Base-by-base conservation (phyloP, 352 stramenopile species). In the Globisporangium ultimum region DNA sequence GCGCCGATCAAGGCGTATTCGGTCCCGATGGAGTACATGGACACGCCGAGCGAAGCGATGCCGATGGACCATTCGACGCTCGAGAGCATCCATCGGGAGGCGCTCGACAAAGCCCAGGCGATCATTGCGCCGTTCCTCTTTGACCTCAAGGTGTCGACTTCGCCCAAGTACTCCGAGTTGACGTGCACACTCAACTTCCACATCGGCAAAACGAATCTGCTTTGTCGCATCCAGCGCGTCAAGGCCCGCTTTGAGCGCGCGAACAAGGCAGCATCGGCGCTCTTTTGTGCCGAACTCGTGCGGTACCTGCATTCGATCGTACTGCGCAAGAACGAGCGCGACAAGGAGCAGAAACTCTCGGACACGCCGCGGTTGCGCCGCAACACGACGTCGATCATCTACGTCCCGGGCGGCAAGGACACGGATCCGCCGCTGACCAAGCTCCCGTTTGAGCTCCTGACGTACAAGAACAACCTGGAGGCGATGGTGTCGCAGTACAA, bases 401-500 rank as follows among this genome's bases (percentile, higher is more conserved):
- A 80, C 21, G 55, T 80, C 41, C 63, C 65, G 15, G 62, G 51
- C 20, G 61, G 55, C 43, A 68, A 69, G 41, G 60, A 68, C 34
- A 54, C 58, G 0, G 55, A 56, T 4, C 46, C 64, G 11, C 71
- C 73, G 22, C 53, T 82, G 46, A 82, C 71, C 3, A 74, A 69
- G 61, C 68, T 91, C 17, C 82, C 82, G 10, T 61, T 89, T 20
- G 77, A 91, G 59, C 53, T 91, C 42, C 38, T 91, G 42, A 87
- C 82, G 6, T 91, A 91, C 69, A 88, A 89, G 61, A 87, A 71
- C 59, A 91, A 91, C 38, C 41, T 91, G 4, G 82, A 91, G 46
- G 82, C 82, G 11, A 81, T 91, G 74, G 66, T 88, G 13, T 91
- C 82, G 2, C 82, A 91, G 56, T 91, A 89, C 64, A 77, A 87